Conservation (phyloP, 495 filamentous ascomycete species). For the Aspergillus bridgeri region DNA sequence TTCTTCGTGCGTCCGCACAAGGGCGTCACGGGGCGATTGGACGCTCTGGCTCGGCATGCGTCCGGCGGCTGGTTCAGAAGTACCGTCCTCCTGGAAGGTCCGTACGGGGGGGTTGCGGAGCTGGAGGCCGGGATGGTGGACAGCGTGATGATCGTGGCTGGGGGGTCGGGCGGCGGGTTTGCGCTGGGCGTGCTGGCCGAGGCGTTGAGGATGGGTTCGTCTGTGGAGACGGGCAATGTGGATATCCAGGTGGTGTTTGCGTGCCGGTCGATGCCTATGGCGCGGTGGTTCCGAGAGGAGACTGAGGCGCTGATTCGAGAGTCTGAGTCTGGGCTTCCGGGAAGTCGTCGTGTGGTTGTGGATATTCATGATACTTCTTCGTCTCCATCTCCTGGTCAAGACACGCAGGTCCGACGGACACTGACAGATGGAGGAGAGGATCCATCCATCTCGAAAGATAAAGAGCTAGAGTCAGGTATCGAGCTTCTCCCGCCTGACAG, state of each 20-base stretch:
- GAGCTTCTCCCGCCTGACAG: not conserved
- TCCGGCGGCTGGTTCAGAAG: slow-evolving; percentile 23
- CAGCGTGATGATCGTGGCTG: slow-evolving; percentile 45
- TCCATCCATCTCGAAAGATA: not conserved
- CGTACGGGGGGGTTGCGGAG: slow-evolving; percentile 45
- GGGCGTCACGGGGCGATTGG: slow-evolving; percentile 44
- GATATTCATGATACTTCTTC: slow-evolving; percentile 25
- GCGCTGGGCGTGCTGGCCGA: slow-evolving; percentile 36
- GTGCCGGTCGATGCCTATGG: slow-evolving; percentile 23
- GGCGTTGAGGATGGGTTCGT: slow-evolving; percentile 18
- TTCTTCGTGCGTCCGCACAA: slow-evolving; percentile 42
- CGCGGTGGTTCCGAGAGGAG: slow-evolving; percentile 29
- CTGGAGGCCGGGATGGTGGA: slow-evolving; percentile 25
- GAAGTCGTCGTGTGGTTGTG: not conserved
- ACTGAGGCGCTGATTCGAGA: slow-evolving; percentile 13
- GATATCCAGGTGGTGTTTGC: slow-evolving; percentile 35
- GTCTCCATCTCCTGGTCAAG: not conserved
- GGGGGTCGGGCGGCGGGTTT: slow-evolving; percentile 55
- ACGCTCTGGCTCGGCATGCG: slow-evolving; percentile 24
- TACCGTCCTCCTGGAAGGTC: slow-evolving; percentile 45
- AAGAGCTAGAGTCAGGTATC: not conserved
- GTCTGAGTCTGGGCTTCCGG: slow-evolving; percentile 13
- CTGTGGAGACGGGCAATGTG: slow-evolving; percentile 10
- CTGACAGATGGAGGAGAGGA: not conserved
- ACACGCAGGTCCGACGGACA: not conserved